These are phyloP conservation scores for Tetradesmus obliquus DNA, from an alignment of 139 green algal genomes.

Conservation along the genomic window DNA sequence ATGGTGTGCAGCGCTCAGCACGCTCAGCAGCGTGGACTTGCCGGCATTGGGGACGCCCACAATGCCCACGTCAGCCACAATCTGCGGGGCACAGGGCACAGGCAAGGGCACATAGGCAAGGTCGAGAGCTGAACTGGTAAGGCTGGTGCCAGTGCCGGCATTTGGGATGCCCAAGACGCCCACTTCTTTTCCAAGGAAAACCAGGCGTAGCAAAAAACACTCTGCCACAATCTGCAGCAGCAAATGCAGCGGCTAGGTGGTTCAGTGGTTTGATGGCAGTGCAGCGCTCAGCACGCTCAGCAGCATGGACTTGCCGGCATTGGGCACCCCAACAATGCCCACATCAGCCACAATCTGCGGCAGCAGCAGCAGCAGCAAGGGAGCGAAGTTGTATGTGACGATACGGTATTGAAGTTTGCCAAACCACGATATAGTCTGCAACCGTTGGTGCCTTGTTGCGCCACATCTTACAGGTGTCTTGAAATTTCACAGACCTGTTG, in stretches of 20 bases:
- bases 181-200: neutral
- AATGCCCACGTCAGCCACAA: slow-evolving; percentile 97
- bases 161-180: no score
- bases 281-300: slow-evolving; percentile 86
- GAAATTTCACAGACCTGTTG: no score
- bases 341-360: slow-evolving; percentile 91
- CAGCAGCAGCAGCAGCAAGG: neutral
- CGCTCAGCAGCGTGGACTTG: slow-evolving; percentile 93
- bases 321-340: slow-evolving; percentile 95
- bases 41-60: slow-evolving; percentile 95
- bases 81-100: neutral
- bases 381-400: neutral
- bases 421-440: no score
- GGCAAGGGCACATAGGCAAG: neutral
- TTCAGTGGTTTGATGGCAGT: neutral
- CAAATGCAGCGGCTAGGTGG: neutral
- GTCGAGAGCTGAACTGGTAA: neutral
- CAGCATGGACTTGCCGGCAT: slow-evolving; percentile 95
- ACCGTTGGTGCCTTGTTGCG: no score
- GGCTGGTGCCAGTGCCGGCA: no score
- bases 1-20: slow-evolving; percentile 77
- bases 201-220: neutral
- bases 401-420: no score
- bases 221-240: slow-evolving; percentile 50
- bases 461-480: no score